Percentiles rank a stretch among this genome's conserved stretches.
Evolutionary conservation across 257 asterid genomes (phyloP).

Genomic region (Coffea eugenioides): DNA sequence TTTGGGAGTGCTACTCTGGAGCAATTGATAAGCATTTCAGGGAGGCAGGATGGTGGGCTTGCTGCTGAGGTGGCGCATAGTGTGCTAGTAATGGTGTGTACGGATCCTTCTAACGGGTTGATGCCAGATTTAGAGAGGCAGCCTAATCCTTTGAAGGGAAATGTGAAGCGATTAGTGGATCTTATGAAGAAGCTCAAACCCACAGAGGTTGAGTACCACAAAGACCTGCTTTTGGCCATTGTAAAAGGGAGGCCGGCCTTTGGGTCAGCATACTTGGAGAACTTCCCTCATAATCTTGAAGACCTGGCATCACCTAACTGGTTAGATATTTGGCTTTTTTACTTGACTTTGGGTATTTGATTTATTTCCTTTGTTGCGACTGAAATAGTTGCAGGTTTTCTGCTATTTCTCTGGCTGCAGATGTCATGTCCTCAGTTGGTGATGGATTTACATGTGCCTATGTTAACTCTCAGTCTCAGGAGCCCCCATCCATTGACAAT

Average conservation of each 20-base stretch:
- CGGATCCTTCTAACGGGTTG: conserved; percentile 81
- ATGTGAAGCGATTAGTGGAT: conserved; percentile 68
- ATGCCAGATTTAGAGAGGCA: conserved; percentile 76
- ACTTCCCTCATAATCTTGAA: conserved; percentile 79
- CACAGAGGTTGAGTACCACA: conserved; percentile 61
- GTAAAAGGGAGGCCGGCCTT: conserved; percentile 68
- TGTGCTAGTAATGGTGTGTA: conserved; percentile 66
- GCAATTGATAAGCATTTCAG: conserved; percentile 69
- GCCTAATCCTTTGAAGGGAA: conserved; percentile 75
- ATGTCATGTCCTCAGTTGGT: conserved; percentile 65
- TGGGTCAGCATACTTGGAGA: conserved; percentile 80
- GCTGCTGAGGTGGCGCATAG: conserved; percentile 66
- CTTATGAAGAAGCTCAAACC: conserved; percentile 84
- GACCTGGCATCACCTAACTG: conserved; percentile 74
- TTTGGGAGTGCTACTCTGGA: conserved; percentile 90
- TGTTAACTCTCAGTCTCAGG: conserved; percentile 28
- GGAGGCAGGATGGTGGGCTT: conserved; percentile 51
- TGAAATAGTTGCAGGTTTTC: conserved; percentile 71
- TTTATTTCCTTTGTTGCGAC: conserved; percentile 30
- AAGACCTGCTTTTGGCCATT: conserved; percentile 64
- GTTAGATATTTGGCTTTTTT: conserved; percentile 44
- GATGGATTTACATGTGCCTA: conserved; percentile 54
- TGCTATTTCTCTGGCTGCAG: conserved; percentile 81
- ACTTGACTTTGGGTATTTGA: conserved; percentile 6
- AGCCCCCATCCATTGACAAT: conserved; percentile 41